These are phyloP conservation scores for Tricholoma saponaceum DNA, from an alignment of 768 basidiomycete species.

Conservation along the genomic window DNA sequence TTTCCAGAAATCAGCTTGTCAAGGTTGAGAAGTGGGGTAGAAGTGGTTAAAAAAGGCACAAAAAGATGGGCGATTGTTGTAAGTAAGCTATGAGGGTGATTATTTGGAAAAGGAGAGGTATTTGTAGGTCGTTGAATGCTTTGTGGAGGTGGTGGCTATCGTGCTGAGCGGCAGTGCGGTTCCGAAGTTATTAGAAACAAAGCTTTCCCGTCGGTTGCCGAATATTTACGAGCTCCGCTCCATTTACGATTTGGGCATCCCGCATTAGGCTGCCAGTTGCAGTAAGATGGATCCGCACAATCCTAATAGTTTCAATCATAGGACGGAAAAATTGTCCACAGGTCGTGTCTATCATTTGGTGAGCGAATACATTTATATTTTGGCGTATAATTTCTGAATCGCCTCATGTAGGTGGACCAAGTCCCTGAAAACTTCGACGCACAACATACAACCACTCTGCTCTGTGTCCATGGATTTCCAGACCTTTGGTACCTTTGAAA, in stretches of 20 bases:
- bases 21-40: slow-evolving; percentile 15
- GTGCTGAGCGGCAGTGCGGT: slow-evolving; percentile 28
- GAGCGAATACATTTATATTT: background rate
- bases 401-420: slow-evolving; percentile 46
- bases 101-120: slow-evolving; percentile 5
- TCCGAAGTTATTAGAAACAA: slow-evolving; percentile 21
- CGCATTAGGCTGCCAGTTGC: too few relatives aligned
- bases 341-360: slow-evolving; percentile 68
- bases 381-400: background rate
- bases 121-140: slow-evolving; percentile 6
- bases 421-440: slow-evolving; percentile 41
- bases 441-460: slow-evolving; percentile 43
- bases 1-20: background rate
- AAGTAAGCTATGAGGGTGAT: slow-evolving; percentile 5
- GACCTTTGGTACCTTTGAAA: slow-evolving; percentile 42
- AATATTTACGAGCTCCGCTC: slow-evolving; percentile 21
- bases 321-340: slow-evolving; percentile 46
- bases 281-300: slow-evolving; percentile 39
- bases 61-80: slow-evolving; percentile 13
- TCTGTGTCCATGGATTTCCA: slow-evolving; percentile 83
- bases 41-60: slow-evolving; percentile 20
- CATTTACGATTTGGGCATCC: too few relatives aligned
- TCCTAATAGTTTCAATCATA: slow-evolving; percentile 50
- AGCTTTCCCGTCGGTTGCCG: slow-evolving; percentile 16
- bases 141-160: slow-evolving; percentile 11